Conservation (phyloP, 2,329 filamentous ascomycete genomes). For the Exserohilum rostratum region DNA sequence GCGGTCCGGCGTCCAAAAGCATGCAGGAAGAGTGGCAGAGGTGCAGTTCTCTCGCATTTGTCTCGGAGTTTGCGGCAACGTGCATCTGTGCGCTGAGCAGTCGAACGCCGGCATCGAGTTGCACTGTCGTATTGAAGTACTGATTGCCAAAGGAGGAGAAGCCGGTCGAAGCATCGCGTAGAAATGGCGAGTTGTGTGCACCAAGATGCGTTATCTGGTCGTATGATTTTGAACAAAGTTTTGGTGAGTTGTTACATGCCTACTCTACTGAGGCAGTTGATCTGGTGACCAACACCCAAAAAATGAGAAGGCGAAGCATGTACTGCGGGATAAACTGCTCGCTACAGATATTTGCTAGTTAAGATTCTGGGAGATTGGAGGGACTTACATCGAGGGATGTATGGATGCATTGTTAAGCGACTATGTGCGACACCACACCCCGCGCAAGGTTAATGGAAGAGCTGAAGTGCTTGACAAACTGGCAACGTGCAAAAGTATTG, state of each 20-base stretch:
- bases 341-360: too few relatives aligned
- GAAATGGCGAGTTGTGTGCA: conserved; percentile 73
- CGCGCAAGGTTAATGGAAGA: too few relatives aligned
- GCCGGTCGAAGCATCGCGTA: conserved; percentile 65
- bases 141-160: conserved; percentile 72
- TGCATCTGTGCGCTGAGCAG: conserved; percentile 74
- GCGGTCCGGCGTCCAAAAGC: conserved; percentile 69
- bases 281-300: too few relatives aligned
- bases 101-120: conserved; percentile 73
- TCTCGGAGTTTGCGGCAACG: conserved; percentile 53
- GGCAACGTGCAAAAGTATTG: too few relatives aligned
- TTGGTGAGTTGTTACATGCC: conserved; percentile 79
- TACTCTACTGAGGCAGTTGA: conserved; percentile 2
- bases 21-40: conserved; percentile 72
- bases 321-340: too few relatives aligned
- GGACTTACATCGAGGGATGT: too few relatives aligned
- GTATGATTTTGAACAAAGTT: conserved; percentile 72
- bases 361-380: too few relatives aligned
- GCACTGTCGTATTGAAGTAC: conserved; percentile 71
- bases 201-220: conserved; percentile 76
- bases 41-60: conserved; percentile 54
- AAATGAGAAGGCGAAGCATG: too few relatives aligned
- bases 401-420: too few relatives aligned
- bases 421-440: too few relatives aligned
- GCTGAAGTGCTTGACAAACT: too few relatives aligned